These are phyloP conservation scores for Tuber umbilicatum DNA, from an alignment of 495 filamentous ascomycete species.

Conservation along the genomic window DNA sequence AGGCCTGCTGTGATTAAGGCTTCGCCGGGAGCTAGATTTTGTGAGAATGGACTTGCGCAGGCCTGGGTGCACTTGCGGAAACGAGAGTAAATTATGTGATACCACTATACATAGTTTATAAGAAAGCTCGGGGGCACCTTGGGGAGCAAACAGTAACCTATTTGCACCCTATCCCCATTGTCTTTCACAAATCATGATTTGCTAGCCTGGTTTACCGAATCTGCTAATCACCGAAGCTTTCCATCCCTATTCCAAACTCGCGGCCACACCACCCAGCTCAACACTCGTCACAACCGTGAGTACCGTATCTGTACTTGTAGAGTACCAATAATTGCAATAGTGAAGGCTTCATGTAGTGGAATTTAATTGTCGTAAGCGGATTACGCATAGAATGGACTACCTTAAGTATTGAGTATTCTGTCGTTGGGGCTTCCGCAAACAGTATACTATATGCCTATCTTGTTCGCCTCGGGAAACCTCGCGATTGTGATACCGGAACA, in stretches of 20 bases:
- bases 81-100: background rate
- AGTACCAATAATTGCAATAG: background rate
- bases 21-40: no score
- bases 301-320: no score
- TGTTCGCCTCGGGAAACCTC: background rate
- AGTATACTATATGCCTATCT: background rate
- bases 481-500: no score
- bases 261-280: background rate
- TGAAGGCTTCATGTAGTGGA: background rate
- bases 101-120: background rate
- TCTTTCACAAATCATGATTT: background rate
- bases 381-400: background rate
- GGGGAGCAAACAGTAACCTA: background rate
- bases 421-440: background rate
- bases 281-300: background rate
- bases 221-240: background rate
- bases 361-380: background rate
- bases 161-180: no score
- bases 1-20: background rate
- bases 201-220: background rate
- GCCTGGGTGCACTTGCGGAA: background rate
- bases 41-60: background rate
- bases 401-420: background rate
- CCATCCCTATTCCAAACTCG: background rate
- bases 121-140: background rate